Conservation (phyloP, 352 stramenopile species). For the Phytopythium cucurbitacearum region DNA sequence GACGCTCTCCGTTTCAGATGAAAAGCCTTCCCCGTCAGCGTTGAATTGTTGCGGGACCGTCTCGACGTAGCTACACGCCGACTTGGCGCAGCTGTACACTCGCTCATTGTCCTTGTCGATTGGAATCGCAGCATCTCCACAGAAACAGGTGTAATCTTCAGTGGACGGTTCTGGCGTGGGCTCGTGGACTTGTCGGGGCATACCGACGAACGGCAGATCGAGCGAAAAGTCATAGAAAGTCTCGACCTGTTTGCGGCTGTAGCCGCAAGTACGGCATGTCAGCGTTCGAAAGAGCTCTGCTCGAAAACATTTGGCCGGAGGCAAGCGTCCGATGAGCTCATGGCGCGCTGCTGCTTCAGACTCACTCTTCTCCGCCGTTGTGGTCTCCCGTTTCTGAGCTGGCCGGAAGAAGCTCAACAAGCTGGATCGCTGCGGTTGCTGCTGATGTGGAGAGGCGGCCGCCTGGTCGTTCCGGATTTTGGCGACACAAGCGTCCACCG, state of each 20-base stretch:
- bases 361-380: constrained; percentile 15
- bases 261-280: constrained; percentile 70
- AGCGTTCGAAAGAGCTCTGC: constrained; percentile 72
- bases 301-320: constrained; percentile 75
- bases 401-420: constrained; percentile 60
- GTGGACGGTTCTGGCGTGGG: constrained; percentile 6
- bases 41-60: constrained; percentile 14
- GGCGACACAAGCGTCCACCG: constrained; percentile 22
- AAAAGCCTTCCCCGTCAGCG: neutral
- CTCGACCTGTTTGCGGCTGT: constrained; percentile 74
- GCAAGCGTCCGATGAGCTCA: constrained; percentile 50
- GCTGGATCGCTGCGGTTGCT: constrained; percentile 30
- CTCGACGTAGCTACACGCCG: constrained; percentile 60
- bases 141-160: constrained; percentile 53
- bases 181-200: constrained; percentile 8
- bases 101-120: constrained; percentile 25
- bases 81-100: constrained; percentile 57
- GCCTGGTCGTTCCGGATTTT: constrained; percentile 10
- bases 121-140: constrained; percentile 33
- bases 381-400: neutral
- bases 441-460: constrained; percentile 8
- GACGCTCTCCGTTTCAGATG: neutral
- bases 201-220: constrained; percentile 54
- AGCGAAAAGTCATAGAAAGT: constrained; percentile 87
- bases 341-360: constrained; percentile 16